phyloP scores from a whole-genome alignment of 805 yeast genomes.

The Spathaspora passalidarum region DNA sequence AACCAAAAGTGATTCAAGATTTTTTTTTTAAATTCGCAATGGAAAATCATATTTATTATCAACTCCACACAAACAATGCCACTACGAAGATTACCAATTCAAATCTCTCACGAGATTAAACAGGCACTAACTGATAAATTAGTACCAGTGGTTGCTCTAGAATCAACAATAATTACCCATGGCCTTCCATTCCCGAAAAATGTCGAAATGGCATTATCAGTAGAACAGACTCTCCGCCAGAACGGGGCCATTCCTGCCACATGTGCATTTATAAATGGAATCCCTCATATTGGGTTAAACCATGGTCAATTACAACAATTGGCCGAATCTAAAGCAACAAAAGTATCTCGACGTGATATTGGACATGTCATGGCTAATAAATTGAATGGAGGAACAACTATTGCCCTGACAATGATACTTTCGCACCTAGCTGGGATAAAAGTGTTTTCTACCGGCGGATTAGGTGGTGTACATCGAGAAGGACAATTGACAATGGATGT shows the following conservation, averaged over 20 bases:
- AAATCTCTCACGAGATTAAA: conserved; percentile 49
- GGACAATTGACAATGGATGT: conserved; percentile 75
- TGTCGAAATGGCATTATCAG: conserved; percentile 65
- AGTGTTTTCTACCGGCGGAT: conserved; percentile 90
- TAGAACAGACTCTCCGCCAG: conserved; percentile 57
- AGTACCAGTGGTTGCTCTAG: conserved; percentile 76
- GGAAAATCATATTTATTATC: too few relatives aligned
- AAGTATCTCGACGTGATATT: conserved; percentile 79
- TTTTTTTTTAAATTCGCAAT: too few relatives aligned
- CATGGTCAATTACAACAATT: conserved; percentile 46
- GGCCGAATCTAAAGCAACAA: conserved; percentile 46
- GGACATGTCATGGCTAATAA: conserved; percentile 63
- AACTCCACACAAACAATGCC: neutral
- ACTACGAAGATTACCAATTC: conserved; percentile 13
- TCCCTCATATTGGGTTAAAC: conserved; percentile 64
- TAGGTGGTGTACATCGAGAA: conserved; percentile 87
- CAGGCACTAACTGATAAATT: conserved; percentile 53
- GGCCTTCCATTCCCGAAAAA: conserved; percentile 84
- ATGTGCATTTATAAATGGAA: conserved; percentile 71
- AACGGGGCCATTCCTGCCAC: conserved; percentile 83
- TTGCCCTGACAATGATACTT: conserved; percentile 83
- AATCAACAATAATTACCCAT: conserved; percentile 85
- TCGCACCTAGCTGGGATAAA: conserved; percentile 72
- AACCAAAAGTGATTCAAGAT: too few relatives aligned
- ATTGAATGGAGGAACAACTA: conserved; percentile 84